A percentile compares a stretch with the other conserved stretches of the same genome.
Conservation (phyloP, 2,329 filamentous ascomycete species). For the Penicillium brevicompactum region DNA sequence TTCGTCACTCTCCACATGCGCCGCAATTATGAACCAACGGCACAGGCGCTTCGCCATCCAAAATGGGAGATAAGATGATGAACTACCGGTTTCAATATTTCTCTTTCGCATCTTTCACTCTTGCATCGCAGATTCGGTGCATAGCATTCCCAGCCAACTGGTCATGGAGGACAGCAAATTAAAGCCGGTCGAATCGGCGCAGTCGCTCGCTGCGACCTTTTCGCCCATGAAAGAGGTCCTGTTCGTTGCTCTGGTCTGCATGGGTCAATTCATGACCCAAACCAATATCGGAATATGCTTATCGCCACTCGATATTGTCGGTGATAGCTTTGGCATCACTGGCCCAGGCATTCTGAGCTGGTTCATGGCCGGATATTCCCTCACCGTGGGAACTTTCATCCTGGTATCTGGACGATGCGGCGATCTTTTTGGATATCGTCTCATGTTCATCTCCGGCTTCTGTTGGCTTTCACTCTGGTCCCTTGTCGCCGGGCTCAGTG, state of each 20-base stretch:
- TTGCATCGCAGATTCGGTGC: background rate
- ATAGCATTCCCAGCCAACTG: background rate
- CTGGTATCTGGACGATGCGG: constrained; percentile 41
- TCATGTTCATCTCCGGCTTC: constrained; percentile 39
- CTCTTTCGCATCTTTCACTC: background rate
- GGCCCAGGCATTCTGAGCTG: constrained; percentile 54
- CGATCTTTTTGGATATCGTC: constrained; percentile 41
- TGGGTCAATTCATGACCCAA: constrained; percentile 49
- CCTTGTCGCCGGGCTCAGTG: constrained; percentile 37
- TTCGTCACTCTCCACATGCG: background rate
- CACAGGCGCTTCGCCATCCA: background rate
- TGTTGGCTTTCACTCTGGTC: constrained; percentile 42
- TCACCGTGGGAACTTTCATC: constrained; percentile 48
- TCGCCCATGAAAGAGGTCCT: constrained; percentile 30
- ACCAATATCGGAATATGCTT: constrained; percentile 53
- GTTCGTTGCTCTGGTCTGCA: constrained; percentile 39
- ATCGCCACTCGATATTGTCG: constrained; percentile 53
- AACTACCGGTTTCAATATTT: background rate
- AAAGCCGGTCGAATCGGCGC: constrained; percentile 14
- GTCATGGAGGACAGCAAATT: constrained; percentile 10
- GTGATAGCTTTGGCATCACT: constrained; percentile 48
- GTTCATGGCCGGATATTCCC: constrained; percentile 60
- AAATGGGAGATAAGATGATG: background rate
- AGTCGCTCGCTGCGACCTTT: constrained; percentile 24
- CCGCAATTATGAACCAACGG: background rate